Conservation (phyloP, 2,329 filamentous ascomycete genomes). For the Trichoderma endophyticum region DNA sequence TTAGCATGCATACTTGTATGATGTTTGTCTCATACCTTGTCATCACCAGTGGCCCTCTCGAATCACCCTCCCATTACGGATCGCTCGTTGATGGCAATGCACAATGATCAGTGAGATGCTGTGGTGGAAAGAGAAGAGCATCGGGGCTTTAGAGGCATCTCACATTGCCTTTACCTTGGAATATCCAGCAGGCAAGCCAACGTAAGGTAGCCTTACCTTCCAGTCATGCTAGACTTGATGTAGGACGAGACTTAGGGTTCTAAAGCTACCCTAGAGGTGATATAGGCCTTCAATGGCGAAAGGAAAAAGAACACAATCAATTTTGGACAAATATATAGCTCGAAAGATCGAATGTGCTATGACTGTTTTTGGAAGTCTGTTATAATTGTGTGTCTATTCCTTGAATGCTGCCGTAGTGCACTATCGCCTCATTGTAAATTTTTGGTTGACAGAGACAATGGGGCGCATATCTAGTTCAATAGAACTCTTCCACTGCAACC, state of each 20-base stretch:
- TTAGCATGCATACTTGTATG: background rate
- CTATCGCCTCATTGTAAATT: background rate
- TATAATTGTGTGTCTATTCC: background rate
- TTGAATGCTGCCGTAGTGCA: background rate
- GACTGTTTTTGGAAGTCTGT: background rate
- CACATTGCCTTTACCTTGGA: slow-evolving; percentile 7
- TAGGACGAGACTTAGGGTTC: background rate
- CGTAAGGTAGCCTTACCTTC: background rate
- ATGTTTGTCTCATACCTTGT: background rate
- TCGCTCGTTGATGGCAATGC: slow-evolving; percentile 11
- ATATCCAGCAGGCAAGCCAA: background rate
- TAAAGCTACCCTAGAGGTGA: background rate
- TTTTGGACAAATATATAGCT: background rate
- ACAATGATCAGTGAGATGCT: slow-evolving; percentile 64
- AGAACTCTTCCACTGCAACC: background rate
- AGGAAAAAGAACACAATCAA: background rate
- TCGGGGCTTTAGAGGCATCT: slow-evolving; percentile 30
- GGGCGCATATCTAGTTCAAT: background rate
- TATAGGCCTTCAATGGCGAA: background rate
- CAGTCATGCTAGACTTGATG: background rate
- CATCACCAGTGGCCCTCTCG: background rate
- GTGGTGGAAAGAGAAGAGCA: slow-evolving; percentile 59
- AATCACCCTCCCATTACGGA: background rate
- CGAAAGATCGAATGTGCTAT: background rate
- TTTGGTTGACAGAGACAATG: background rate